phyloP scores from a whole-genome alignment of 2,329 filamentous ascomycete species.

The Biscogniauxia sp. region DNA sequence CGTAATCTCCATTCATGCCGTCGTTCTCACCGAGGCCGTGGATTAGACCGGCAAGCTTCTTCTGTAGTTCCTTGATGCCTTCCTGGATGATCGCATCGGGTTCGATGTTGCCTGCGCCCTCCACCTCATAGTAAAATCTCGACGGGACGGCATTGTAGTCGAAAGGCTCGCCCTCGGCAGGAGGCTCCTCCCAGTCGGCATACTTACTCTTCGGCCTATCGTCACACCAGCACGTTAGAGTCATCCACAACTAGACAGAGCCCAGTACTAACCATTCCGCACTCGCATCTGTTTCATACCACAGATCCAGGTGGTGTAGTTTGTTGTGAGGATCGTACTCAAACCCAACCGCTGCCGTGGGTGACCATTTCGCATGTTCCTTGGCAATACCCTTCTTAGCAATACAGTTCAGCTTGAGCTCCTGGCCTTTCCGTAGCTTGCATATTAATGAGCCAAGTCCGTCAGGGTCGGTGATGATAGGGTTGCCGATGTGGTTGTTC shows the following conservation, averaged over 20 bases:
- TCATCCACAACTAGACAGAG: neutral
- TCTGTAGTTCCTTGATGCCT: constrained; percentile 84
- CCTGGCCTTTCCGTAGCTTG: constrained; percentile 86
- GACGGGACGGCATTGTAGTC: constrained; percentile 84
- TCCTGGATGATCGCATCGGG: constrained; percentile 87
- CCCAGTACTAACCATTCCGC: constrained; percentile 72
- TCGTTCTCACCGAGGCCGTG: constrained; percentile 55
- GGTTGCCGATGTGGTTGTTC: constrained; percentile 73
- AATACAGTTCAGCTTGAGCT: constrained; percentile 85
- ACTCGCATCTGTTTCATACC: constrained; percentile 83
- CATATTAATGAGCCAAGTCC: constrained; percentile 81
- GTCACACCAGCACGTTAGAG: constrained; percentile 24
- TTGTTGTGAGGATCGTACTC: constrained; percentile 99
- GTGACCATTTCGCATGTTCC: constrained; percentile 98
- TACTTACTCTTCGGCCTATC: constrained; percentile 78
- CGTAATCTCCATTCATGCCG: constrained; percentile 57
- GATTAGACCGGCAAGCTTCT: constrained; percentile 82
- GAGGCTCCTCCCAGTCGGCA: constrained; percentile 74
- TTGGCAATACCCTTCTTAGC: constrained; percentile 99
- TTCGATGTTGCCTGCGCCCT: constrained; percentile 82
- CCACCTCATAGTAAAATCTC: constrained; percentile 91
- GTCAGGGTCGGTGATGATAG: constrained; percentile 80
- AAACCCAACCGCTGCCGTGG: constrained; percentile 87
- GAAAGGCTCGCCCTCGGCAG: constrained; percentile 80
- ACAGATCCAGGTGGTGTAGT: constrained; percentile 85